A percentile compares a stretch with the other conserved stretches of the same genome.
phyloP scores from a whole-genome alignment of 179 eudicot genomes.

The Carnegiea gigantea region DNA sequence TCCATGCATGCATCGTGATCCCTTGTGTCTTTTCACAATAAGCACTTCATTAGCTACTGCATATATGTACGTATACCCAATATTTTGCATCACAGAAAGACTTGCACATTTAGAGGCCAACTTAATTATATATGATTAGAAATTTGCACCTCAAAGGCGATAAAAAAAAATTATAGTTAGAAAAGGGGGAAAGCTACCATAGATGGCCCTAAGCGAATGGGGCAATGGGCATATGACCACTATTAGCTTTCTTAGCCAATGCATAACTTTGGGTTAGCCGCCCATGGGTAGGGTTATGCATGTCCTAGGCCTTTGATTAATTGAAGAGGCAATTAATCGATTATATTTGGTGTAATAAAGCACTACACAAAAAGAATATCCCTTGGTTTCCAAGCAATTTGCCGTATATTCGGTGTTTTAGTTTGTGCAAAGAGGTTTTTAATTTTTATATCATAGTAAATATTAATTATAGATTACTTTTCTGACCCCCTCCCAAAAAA shows the following conservation, averaged over 20 bases:
- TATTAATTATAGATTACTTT: neutral
- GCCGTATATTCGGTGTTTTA: neutral
- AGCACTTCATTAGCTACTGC: neutral
- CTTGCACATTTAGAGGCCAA: neutral
- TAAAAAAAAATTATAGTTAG: neutral
- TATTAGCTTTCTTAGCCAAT: neutral
- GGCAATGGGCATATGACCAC: constrained; percentile 1
- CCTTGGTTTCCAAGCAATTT: neutral
- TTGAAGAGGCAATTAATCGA: neutral
- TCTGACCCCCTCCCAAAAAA: neutral
- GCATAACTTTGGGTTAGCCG: neutral
- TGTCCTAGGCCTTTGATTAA: no score
- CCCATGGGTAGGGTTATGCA: neutral
- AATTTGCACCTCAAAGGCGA: neutral
- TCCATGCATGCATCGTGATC: neutral
- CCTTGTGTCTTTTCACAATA: neutral
- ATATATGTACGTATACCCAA: neutral
- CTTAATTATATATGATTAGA: neutral
- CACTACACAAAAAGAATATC: neutral
- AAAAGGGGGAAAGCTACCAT: neutral
- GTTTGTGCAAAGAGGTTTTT: neutral
- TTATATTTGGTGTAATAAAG: neutral
- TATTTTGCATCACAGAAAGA: neutral
- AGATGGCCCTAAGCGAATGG: constrained; percentile 1
- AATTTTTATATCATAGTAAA: neutral